These are phyloP conservation scores for Saturnispora silvae DNA, from an alignment of 805 yeast species.

Conservation along the genomic window DNA sequence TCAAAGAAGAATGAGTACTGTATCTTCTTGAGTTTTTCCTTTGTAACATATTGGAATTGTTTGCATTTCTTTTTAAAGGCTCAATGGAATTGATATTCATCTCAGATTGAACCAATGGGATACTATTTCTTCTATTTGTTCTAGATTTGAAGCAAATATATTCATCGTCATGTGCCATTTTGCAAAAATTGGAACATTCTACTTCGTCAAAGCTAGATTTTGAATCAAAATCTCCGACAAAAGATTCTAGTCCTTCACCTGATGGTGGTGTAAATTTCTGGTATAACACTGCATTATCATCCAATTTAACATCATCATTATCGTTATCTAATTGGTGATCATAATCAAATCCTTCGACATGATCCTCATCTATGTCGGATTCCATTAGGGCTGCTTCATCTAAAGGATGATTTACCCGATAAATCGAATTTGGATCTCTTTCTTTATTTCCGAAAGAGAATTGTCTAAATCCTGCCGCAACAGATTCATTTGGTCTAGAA, in stretches of 20 bases:
- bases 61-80: constrained; percentile 1
- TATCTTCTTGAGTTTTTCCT: constrained; percentile 6
- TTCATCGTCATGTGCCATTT: constrained; percentile 13
- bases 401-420: neutral
- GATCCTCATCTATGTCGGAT: constrained; percentile 8
- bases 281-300: too few species aligned
- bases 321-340: too few species aligned
- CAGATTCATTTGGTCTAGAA: neutral
- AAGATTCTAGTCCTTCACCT: too few species aligned
- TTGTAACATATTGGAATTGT: constrained; percentile 7
- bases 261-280: too few species aligned
- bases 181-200: constrained; percentile 1
- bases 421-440: neutral
- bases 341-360: constrained; percentile 13
- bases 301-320: constrained; percentile 7
- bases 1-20: neutral
- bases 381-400: constrained; percentile 1
- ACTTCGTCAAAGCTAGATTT: too few species aligned
- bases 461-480: too few species aligned
- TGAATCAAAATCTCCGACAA: too few species aligned
- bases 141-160: constrained; percentile 16
- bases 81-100: constrained; percentile 20
- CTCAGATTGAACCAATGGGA: constrained; percentile 28
- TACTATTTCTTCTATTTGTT: constrained; percentile 30
- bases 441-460: neutral